Base-by-base conservation (phyloP, 768 basidiomycete species). In the Suillus occidentalis region DNA sequence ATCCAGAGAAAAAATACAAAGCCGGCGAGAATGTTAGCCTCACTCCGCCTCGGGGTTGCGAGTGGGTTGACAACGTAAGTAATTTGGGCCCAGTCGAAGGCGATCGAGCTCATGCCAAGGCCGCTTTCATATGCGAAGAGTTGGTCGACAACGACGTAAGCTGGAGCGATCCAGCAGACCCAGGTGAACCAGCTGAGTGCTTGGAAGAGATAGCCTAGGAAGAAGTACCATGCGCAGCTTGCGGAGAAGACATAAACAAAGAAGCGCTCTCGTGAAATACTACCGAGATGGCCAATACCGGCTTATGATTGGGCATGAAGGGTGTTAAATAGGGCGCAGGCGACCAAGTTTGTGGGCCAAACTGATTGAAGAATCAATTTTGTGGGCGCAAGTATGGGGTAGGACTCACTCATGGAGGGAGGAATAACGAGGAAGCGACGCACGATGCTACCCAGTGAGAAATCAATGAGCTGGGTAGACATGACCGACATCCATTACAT, bases 361-460 rank as follows among this genome's bases (percentile, higher is more conserved):
- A 76, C 63, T 71, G 47, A 65, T 13, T 2, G 63, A 66, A 50
- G 66, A 65, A 58, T 70, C 36, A 28, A 40, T 28, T 31, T 31
- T 31, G 31, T 4, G 31, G 31, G 31, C 31, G 31, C 31, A 31
- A 31, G 31, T 31, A 4, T 4, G 4, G 4, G 89, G 13, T 9
- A 63, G 22, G 18, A 73, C 80, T 52, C 67, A 86, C 86, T 88
- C 87, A 88, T 88, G 1, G 87, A 87, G 3, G 84, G 84, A 10
- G 86, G 89, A 22, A 81, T 77, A 47, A 89, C 89, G 7, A 90
- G 82, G 74, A 90, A 88, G 12, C 88, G 84, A 42, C 84, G 83
- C 39, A 76, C 59, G 63, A 89, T 76, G 39, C 89, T 88, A 56
- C 65, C 65, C 20, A 65, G 52, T 20, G 63, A 65, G 22, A 65